A percentile compares a stretch with the other conserved stretches of the same genome.
Evolutionary conservation across 495 filamentous ascomycete species (phyloP).

Genomic region (Bacidia rubella): DNA sequence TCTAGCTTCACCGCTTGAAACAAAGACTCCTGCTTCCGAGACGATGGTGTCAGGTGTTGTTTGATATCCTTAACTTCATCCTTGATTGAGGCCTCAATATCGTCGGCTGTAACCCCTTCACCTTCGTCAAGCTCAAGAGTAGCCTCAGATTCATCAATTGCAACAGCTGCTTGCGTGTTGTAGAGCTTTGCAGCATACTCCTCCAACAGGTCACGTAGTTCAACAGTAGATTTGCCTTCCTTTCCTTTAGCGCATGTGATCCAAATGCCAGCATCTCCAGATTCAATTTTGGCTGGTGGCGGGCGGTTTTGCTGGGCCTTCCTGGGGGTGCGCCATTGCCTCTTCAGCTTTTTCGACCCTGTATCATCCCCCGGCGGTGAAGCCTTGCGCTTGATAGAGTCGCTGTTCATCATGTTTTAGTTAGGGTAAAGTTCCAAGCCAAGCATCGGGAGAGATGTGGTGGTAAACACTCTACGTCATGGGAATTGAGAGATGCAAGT

Average conservation of each 20-base stretch:
- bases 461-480: neutral
- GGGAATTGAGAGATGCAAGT: no score
- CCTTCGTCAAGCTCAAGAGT: slow-evolving; percentile 10
- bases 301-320: slow-evolving; percentile 5
- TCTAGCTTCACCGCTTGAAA: slow-evolving; percentile 59
- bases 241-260: slow-evolving; percentile 71
- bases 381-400: slow-evolving; percentile 7
- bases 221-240: slow-evolving; percentile 63
- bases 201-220: slow-evolving; percentile 59
- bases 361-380: neutral
- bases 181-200: slow-evolving; percentile 28
- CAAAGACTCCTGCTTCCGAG: slow-evolving; percentile 27
- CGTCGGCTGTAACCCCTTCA: slow-evolving; percentile 32
- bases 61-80: slow-evolving; percentile 60
- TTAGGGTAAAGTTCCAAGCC: neutral
- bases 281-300: slow-evolving; percentile 34
- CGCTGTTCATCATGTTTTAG: neutral
- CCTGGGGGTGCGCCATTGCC: slow-evolving; percentile 16
- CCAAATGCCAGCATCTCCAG: slow-evolving; percentile 76
- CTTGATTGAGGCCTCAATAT: slow-evolving; percentile 74
- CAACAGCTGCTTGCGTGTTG: neutral
- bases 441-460: no score
- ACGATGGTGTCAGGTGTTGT: slow-evolving; percentile 15
- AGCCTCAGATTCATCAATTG: neutral
- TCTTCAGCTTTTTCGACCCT: slow-evolving; percentile 13